Percentiles rank a stretch among this genome's conserved stretches.
Conservation (phyloP, 2,329 filamentous ascomycete species). For the Penicillium corylophilum region DNA sequence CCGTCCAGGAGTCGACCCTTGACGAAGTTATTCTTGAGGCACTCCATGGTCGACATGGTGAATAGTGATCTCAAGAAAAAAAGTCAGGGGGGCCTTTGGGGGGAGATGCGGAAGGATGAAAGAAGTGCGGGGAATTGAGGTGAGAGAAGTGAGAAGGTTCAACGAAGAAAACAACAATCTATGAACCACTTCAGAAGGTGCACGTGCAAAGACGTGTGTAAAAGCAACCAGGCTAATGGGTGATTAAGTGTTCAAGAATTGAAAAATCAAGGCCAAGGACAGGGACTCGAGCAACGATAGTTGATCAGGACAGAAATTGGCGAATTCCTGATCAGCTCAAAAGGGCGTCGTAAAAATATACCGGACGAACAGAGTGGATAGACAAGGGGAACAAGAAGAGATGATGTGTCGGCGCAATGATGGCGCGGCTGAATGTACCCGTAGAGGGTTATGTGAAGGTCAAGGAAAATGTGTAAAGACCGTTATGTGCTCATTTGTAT, state of each 20-base stretch:
- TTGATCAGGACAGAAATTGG: slow-evolving; percentile 1
- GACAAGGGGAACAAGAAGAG: slow-evolving; percentile 22
- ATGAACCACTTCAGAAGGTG: slow-evolving; percentile 24
- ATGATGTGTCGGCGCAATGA: slow-evolving; percentile 24
- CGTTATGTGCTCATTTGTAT: slow-evolving; percentile 44
- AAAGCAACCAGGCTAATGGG: slow-evolving; percentile 33
- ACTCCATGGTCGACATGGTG: slow-evolving; percentile 32
- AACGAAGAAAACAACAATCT: slow-evolving; percentile 21
- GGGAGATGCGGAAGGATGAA: slow-evolving; percentile 8
- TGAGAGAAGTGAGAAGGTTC: slow-evolving; percentile 7
- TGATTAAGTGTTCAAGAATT: slow-evolving; percentile 27
- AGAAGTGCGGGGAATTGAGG: slow-evolving; percentile 3
- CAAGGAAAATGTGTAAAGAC: slow-evolving; percentile 37
- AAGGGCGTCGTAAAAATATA: slow-evolving; percentile 25
- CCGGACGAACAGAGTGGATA: slow-evolving; percentile 23
- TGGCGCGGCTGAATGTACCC: slow-evolving; percentile 28
- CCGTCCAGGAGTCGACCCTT: slow-evolving; percentile 50
- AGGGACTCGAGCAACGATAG: slow-evolving; percentile 20
- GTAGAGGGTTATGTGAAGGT: slow-evolving; percentile 28
- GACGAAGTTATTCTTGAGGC: slow-evolving; percentile 37
- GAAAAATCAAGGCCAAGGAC: slow-evolving; percentile 22
- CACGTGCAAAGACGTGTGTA: slow-evolving; percentile 15
- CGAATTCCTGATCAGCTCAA: slow-evolving; percentile 3
- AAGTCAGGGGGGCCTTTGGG: not conserved
- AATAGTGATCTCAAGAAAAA: slow-evolving; percentile 16